Percentiles rank a stretch among this genome's conserved stretches.
phyloP scores from a whole-genome alignment of 176 grass and related monocot species.

The Poa pratensis region DNA sequence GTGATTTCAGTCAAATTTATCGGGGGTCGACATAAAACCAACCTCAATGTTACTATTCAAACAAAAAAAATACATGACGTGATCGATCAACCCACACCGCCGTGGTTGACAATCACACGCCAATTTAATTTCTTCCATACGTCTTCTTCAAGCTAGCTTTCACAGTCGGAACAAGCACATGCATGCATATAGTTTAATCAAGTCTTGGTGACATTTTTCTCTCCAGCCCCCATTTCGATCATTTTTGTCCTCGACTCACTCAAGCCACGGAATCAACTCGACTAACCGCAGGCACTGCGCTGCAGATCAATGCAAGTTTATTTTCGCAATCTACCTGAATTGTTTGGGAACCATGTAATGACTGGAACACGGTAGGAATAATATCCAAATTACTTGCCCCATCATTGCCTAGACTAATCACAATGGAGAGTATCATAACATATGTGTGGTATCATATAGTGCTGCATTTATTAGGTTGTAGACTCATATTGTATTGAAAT shows the following conservation, averaged over 20 bases:
- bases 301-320: not conserved
- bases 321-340: not conserved
- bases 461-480: no score
- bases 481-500: no score
- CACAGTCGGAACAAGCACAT: not conserved
- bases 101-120: slow-evolving; percentile 7
- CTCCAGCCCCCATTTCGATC: not conserved
- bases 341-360: slow-evolving; percentile 11
- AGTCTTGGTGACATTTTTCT: not conserved
- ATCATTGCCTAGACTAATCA: not conserved
- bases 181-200: not conserved
- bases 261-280: not conserved
- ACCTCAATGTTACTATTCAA: no score
- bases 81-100: not conserved
- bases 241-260: not conserved
- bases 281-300: not conserved
- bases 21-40: no score
- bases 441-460: no score
- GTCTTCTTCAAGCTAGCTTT: slow-evolving; percentile 2
- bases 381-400: slow-evolving; percentile 5
- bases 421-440: no score
- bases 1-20: no score
- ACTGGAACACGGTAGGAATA: not conserved
- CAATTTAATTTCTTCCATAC: not conserved
- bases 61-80: no score